Conservation (phyloP, 208 protist species). For the Porcisia hertigi region DNA sequence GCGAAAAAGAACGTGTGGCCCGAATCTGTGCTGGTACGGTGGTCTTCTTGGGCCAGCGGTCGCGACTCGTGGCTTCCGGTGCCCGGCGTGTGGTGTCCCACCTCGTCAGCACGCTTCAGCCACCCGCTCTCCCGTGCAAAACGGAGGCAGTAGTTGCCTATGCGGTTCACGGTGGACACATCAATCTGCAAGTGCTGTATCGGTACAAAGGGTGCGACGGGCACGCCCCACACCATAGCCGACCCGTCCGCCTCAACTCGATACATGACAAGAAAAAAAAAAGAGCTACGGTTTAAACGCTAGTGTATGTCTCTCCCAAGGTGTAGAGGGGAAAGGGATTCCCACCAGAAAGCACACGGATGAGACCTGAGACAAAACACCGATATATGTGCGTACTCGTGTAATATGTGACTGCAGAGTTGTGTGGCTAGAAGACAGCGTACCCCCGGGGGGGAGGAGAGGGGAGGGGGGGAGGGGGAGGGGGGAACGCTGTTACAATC, state of each 20-base stretch:
- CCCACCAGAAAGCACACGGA: background rate
- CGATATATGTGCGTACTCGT: background rate
- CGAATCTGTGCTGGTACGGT: conserved; percentile 17
- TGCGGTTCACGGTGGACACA: conserved; percentile 46
- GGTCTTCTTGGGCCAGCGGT: conserved; percentile 18
- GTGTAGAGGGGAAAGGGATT: background rate
- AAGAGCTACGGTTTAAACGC: too few species aligned
- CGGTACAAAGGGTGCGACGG: conserved; percentile 57
- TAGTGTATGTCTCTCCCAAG: too few species aligned
- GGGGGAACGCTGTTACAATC: background rate
- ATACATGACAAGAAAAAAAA: conserved; percentile 26
- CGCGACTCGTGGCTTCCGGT: background rate
- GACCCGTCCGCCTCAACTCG: conserved; percentile 40
- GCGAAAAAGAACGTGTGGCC: conserved; percentile 66
- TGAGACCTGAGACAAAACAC: background rate
- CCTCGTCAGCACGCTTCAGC: conserved; percentile 40
- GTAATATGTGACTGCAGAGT: too few species aligned
- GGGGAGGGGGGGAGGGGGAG: too few species aligned
- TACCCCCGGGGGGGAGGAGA: too few species aligned
- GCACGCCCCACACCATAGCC: conserved; percentile 51
- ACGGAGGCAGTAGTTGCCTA: conserved; percentile 55
- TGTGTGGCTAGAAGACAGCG: too few species aligned
- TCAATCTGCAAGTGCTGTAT: conserved; percentile 65
- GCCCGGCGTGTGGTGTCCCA: conserved; percentile 18
- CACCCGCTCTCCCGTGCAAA: conserved; percentile 70